Conservation (phyloP, 176 grass and related monocot species). For the Guadua angustifolia region DNA sequence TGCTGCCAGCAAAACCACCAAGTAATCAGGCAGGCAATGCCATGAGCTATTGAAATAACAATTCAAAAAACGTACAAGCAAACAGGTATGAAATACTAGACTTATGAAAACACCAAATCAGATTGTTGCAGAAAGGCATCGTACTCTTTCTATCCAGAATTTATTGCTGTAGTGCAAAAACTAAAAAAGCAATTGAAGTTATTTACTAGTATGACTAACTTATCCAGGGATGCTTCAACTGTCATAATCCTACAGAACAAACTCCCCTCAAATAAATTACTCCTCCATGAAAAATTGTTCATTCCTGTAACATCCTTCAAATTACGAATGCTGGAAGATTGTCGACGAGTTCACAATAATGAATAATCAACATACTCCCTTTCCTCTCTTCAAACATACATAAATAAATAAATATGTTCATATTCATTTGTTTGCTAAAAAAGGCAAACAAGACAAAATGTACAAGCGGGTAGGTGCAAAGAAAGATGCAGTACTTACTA, state of each 20-base stretch:
- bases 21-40: background rate
- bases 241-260: background rate
- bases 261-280: background rate
- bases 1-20: conserved; percentile 53
- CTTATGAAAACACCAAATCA: background rate
- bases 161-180: background rate
- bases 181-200: too few species aligned
- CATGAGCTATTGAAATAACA: background rate
- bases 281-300: conserved; percentile 2
- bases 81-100: background rate
- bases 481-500: background rate
- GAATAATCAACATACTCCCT: too few species aligned
- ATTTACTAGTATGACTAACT: too few species aligned
- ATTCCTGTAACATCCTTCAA: background rate
- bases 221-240: too few species aligned
- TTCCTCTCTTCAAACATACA: background rate
- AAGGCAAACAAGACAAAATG: background rate
- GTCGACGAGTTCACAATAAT: background rate
- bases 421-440: background rate
- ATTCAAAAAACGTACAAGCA: background rate
- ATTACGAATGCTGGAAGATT: background rate
- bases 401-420: background rate
- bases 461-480: background rate
- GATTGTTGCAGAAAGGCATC: background rate
- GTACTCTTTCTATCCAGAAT: background rate